Conservation (phyloP, 257 asterid genomes). For the Jaltomata sinuosa region DNA sequence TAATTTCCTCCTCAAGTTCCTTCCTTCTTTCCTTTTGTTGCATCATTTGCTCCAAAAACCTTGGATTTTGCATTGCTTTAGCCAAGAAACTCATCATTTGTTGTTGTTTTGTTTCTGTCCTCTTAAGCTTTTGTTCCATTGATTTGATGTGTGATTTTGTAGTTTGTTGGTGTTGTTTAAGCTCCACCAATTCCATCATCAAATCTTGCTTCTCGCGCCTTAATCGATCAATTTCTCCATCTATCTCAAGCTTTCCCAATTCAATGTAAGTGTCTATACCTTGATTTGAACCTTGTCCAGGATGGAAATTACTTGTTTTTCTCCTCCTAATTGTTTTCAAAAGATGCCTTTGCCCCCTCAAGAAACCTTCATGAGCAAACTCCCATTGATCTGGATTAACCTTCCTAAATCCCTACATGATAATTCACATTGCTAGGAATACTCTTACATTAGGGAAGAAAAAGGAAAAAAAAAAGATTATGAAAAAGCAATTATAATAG, state of each 20-base stretch:
- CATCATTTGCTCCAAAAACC: slow-evolving; percentile 15
- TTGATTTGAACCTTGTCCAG: slow-evolving; percentile 8
- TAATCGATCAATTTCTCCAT: slow-evolving; percentile 22
- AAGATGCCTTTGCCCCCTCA: slow-evolving; percentile 34
- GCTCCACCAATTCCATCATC: slow-evolving; percentile 25
- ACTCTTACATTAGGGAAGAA: neutral
- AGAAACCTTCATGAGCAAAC: slow-evolving; percentile 45
- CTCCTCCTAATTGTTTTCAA: slow-evolving; percentile 30
- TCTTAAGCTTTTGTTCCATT: slow-evolving; percentile 29
- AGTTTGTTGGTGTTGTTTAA: slow-evolving; percentile 33
- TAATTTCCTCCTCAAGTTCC: slow-evolving; percentile 22
- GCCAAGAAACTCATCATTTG: slow-evolving; percentile 37
- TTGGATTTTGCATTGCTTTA: slow-evolving; percentile 24
- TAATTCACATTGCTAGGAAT: neutral
- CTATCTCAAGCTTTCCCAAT: slow-evolving; percentile 25
- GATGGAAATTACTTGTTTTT: slow-evolving; percentile 11
- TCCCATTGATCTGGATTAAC: slow-evolving; percentile 45
- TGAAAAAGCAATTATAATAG: neutral
- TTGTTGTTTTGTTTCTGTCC: slow-evolving; percentile 31
- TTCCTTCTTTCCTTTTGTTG: slow-evolving; percentile 27
- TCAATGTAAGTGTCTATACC: slow-evolving; percentile 24
- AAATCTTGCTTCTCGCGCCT: slow-evolving; percentile 31
- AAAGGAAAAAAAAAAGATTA: neutral
- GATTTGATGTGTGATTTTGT: slow-evolving; percentile 12
- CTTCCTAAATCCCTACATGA: slow-evolving; percentile 42